Evolutionary conservation across 2,329 filamentous ascomycete species (phyloP), one percentile per base, ranked within the genome.

Genomic region (Zelopaecilomyces penicillatus): DNA sequence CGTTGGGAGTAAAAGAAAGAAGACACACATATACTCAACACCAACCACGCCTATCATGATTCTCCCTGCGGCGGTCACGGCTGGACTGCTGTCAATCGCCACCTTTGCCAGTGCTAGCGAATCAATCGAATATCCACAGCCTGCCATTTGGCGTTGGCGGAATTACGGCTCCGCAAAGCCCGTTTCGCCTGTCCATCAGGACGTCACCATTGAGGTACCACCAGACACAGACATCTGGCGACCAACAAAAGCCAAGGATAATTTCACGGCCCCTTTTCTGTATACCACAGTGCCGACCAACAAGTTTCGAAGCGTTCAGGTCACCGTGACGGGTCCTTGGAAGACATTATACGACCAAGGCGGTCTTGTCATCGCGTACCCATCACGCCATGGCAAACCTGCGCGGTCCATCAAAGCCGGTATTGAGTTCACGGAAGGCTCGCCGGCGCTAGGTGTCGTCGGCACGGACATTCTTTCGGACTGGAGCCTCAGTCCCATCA

Each of bases 171-270:
- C 35, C 28, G 37, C 40, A 19, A 32, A 43, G 29, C 39, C 49
- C 11, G 32, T 51, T 26, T 51, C 49, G 4, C 49, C 49, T 8
- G 12, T 51, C 26, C 39, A 33, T 30, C 44, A 36, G 27, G 30
- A 37, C 30, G 30, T 51, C 41, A 51, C 49, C 29, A 45, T 51
- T 32, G 39, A 47, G 26, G 47, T 49, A 27, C 47, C 49, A 5
- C 49, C 49, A 2, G 49, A 51, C 49, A 51, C 49, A 7, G 49
- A 51, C 44, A 45, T 51, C 35, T 51, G 49, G 49, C 49, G 49
- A 9, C 49, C 49, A 1, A 42, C 49, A 11, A 37, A 32, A n/a
- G 29, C 28, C 41, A 42, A 41, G 39, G 30, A 49, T 44, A 51
- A 49, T 33, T 51, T 51, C 44, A 51, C 49, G 6, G 49, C 49